Evolutionary conservation across 1,284 basidiomycete species (phyloP).

Genomic region (Ustilago shanxiensis): DNA sequence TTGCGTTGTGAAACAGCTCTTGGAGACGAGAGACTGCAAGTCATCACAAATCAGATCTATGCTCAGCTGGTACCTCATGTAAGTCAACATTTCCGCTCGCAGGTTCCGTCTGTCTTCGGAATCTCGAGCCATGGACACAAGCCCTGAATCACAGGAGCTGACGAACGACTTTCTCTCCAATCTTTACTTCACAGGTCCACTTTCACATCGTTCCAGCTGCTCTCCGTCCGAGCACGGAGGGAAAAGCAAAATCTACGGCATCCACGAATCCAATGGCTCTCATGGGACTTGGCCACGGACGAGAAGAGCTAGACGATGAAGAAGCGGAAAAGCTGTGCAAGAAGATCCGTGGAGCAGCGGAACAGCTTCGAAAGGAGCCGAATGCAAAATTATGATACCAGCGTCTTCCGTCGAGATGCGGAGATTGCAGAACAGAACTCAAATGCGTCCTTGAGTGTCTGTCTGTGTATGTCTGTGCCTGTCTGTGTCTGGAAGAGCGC

Average conservation of each 20-base stretch:
- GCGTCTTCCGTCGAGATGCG: too few species aligned
- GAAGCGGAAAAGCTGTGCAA: constrained; percentile 41
- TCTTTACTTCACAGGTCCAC: constrained; percentile 75
- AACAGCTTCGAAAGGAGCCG: constrained; percentile 4
- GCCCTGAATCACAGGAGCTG: neutral
- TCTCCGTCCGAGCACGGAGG: constrained; percentile 63
- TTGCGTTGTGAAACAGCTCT: constrained; percentile 28
- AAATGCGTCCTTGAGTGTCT: too few species aligned
- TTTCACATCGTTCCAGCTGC: constrained; percentile 84
- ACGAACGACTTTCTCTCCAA: neutral
- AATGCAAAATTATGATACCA: constrained; percentile 29
- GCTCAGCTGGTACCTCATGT: constrained; percentile 84
- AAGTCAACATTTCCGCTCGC: constrained; percentile 57
- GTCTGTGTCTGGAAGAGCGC: too few species aligned
- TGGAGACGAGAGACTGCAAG: constrained; percentile 59
- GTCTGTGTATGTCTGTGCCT: too few species aligned
- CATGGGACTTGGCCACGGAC: constrained; percentile 52
- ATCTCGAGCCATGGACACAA: neutral
- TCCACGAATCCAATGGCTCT: constrained; percentile 32
- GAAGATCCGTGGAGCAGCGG: constrained; percentile 32
- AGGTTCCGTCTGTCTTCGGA: neutral
- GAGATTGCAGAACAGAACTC: too few species aligned
- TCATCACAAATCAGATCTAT: constrained; percentile 76
- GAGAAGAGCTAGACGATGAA: constrained; percentile 59
- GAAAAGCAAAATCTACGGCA: constrained; percentile 12